These are phyloP conservation scores for Hypomyces rosellus DNA, from an alignment of 2,329 filamentous ascomycete species.

Conservation along the genomic window DNA sequence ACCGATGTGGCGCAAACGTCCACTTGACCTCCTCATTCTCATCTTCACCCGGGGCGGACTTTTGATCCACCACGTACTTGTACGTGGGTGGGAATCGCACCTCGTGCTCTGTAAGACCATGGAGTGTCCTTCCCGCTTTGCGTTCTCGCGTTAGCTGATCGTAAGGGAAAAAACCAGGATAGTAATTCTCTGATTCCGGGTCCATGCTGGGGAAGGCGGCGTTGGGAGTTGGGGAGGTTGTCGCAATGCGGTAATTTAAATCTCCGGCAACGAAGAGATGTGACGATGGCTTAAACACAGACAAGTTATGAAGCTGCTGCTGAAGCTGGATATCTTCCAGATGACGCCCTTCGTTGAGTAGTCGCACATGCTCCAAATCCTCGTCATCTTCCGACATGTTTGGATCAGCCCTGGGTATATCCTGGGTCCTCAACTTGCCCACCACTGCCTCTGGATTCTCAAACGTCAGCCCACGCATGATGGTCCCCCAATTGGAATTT, in stretches of 20 bases:
- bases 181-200: conserved; percentile 54
- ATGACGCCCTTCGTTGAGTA: conserved; percentile 30
- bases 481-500: conserved; percentile 83
- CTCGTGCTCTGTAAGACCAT: conserved; percentile 68
- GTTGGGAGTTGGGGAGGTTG: conserved; percentile 52
- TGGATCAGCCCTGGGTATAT: conserved; percentile 5
- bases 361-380: conserved; percentile 22
- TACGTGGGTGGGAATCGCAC: conserved; percentile 88
- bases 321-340: conserved; percentile 32
- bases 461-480: conserved; percentile 77
- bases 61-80: conserved; percentile 60
- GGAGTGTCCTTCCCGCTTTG: conserved; percentile 61
- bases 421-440: conserved; percentile 13
- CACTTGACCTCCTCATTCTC: conserved; percentile 43
- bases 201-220: conserved; percentile 58
- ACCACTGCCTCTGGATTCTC: conserved; percentile 42
- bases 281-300: conserved; percentile 67
- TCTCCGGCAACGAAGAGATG: conserved; percentile 87
- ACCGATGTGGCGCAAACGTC: conserved; percentile 75
- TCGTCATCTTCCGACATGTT: conserved; percentile 17
- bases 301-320: conserved; percentile 46
- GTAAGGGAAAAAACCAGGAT: conserved; percentile 56
- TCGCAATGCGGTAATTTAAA: conserved; percentile 86
- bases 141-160: conserved; percentile 79
- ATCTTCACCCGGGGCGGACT: conserved; percentile 22